Evolutionary conservation across 73 alveolate species (phyloP), one percentile per base, ranked within the genome.

Genomic region (Effrenium voratum): DNA sequence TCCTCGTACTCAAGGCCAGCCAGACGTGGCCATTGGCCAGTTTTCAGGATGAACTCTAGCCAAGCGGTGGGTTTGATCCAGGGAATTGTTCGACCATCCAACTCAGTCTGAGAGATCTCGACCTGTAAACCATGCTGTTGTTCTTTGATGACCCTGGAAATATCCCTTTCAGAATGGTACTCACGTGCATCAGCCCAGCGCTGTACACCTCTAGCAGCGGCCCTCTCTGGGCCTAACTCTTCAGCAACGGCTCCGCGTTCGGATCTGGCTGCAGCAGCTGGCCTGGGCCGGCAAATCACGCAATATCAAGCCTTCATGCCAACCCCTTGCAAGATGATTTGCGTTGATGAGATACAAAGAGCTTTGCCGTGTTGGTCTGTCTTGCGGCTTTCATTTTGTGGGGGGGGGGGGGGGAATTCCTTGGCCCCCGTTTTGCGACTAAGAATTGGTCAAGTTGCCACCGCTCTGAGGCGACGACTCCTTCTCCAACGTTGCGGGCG

Each of bases 201-300:
- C 12, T 41, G 19, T 2, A 55, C 79, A 36, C 93, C 93, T 5
- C 32, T 15, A 24, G 43, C 26, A 1, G 63, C 73, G 1, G 80
- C 77, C 1, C 26, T 45, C 5, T 57, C 77, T 0, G 60, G 68
- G 40, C 93, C 93, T n/a, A 84, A 3, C 22, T 84, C 93, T 57
- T 55, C 47, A 32, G 93, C 75, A 34, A 82, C 93, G 30, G 93
- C 93, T 8, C 75, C 24, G 50, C 28, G 93, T 84, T 79, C 77
- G 93, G 3, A 84, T 84, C 44, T 84, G 93, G 49, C 77, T 46
- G 41, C 32, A 0, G 79, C 93, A 84, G 26, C 55, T 47, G 59
- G 93, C 93, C 93, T 84, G 59, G 66, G 93, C 52, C 4, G 41
- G 38, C 5, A 12, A 52, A n/a, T n/a, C n/a, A n/a, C n/a, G n/a